Percentiles rank a stretch among this genome's conserved stretches.
phyloP scores from a whole-genome alignment of 352 stramenopile species.

The Globisporangium viniferum region DNA sequence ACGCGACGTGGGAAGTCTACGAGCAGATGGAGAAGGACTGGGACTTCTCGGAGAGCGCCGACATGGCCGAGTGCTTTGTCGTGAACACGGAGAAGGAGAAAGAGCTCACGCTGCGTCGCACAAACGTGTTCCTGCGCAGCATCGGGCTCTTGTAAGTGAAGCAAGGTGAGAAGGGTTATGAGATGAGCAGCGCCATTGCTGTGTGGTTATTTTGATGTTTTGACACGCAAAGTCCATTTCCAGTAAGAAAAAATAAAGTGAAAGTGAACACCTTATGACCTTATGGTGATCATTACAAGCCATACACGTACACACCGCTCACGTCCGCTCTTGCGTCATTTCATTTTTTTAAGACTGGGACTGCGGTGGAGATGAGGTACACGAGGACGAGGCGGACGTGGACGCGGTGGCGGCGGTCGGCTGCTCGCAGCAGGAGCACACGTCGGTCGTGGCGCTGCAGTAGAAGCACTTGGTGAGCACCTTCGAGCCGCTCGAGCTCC shows the following conservation, averaged over 20 bases:
- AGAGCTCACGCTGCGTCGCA: constrained; percentile 52
- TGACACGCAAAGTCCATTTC: not conserved
- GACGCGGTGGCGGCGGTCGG: not conserved
- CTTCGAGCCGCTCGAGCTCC: constrained; percentile 67
- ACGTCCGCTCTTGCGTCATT: not conserved
- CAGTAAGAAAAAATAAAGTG: not conserved
- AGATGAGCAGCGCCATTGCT: not conserved
- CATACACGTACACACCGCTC: not conserved
- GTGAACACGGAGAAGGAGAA: constrained; percentile 75
- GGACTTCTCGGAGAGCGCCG: constrained; percentile 30
- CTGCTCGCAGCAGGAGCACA: constrained; percentile 13
- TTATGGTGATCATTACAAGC: not conserved
- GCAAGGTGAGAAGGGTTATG: not conserved
- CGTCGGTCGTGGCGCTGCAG: constrained; percentile 29
- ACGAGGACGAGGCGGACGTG: not conserved
- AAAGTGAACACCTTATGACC: not conserved
- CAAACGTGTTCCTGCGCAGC: constrained; percentile 59
- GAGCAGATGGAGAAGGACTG: constrained; percentile 59
- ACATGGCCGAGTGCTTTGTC: constrained; percentile 39
- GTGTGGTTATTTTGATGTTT: not conserved
- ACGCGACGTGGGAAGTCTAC: constrained; percentile 67
- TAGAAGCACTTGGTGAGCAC: constrained; percentile 81
- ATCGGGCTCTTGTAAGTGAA: constrained; percentile 19
- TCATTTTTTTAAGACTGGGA: not conserved
- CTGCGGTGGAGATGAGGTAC: constrained; percentile 4